A percentile compares a stretch with the other conserved stretches of the same genome.
phyloP scores from a whole-genome alignment of 192 early-diverging fungal genomes.

The Entrophospora sp. region DNA sequence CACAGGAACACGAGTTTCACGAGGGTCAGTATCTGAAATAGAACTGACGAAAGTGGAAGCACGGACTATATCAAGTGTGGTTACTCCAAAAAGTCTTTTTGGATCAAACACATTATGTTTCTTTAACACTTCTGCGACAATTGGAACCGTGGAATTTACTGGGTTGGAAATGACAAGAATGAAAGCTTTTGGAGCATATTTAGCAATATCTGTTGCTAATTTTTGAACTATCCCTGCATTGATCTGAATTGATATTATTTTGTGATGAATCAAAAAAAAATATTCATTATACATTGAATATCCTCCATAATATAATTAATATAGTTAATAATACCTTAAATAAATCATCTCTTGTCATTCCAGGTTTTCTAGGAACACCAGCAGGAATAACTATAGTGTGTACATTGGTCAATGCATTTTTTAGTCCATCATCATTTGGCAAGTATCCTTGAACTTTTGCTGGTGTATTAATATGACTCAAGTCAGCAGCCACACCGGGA shows the following conservation, averaged over 20 bases:
- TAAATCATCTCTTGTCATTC: conserved; percentile 97
- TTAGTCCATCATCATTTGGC: conserved; percentile 63
- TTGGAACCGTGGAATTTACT: conserved; percentile 96
- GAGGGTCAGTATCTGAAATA: conserved; percentile 61
- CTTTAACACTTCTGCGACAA: conserved; percentile 91
- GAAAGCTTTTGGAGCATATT: conserved; percentile 72
- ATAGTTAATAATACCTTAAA: no score
- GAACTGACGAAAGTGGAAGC: conserved; percentile 89
- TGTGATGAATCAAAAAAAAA: no score
- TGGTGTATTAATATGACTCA: conserved; percentile 85
- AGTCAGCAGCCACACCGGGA: conserved; percentile 92
- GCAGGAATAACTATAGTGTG: conserved; percentile 91
- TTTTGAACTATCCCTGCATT: conserved; percentile 87
- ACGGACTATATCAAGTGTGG: conserved; percentile 93
- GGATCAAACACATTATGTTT: conserved; percentile 77
- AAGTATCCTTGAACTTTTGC: conserved; percentile 70
- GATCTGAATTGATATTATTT: conserved; percentile 59
- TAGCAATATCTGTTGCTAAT: conserved; percentile 69
- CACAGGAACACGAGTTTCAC: conserved; percentile 69
- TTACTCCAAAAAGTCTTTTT: conserved; percentile 88
- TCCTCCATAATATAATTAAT: no score
- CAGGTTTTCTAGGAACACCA: conserved; percentile 96
- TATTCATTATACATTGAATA: no score
- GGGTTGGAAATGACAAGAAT: conserved; percentile 92
- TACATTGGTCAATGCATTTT: conserved; percentile 60